These are phyloP conservation scores for Suhomyces atakaporum DNA, from an alignment of 1,139 yeast species.

Conservation along the genomic window DNA sequence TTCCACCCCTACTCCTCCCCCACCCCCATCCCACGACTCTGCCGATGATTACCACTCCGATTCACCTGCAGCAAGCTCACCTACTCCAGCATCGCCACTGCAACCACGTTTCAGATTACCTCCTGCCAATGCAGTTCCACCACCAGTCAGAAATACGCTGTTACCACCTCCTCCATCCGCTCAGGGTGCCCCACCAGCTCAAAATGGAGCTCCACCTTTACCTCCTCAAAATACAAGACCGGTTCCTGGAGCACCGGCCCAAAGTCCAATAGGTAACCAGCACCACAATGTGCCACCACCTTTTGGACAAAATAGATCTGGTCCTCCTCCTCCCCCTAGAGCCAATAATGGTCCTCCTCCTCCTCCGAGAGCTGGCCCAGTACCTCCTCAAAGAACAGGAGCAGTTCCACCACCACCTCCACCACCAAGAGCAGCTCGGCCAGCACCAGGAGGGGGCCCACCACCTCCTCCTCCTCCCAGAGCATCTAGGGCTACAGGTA, in stretches of 20 bases:
- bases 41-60: conserved; percentile 10
- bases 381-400: conserved; percentile 16
- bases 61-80: conserved; percentile 19
- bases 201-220: conserved; percentile 7
- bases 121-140: conserved; percentile 30
- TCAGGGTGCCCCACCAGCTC: conserved; percentile 11
- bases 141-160: conserved; percentile 16
- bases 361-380: conserved; percentile 26
- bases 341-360: conserved; percentile 25
- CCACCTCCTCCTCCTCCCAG: conserved; percentile 22
- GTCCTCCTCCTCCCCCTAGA: conserved; percentile 14
- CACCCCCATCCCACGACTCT: conserved; percentile 1
- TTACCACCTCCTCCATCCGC: conserved; percentile 14
- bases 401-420: conserved; percentile 26
- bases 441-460: conserved; percentile 26
- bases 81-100: conserved; percentile 17
- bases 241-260: conserved; percentile 19
- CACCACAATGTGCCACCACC: conserved; percentile 12
- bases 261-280: conserved; percentile 24
- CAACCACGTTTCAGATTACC: conserved; percentile 29
- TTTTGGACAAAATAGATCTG: conserved; percentile 5
- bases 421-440: conserved; percentile 26
- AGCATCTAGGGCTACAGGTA: conserved; percentile 19
- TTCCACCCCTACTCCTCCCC: conserved; percentile 9
- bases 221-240: conserved; percentile 12